Evolutionary conservation across 345 rosid species (phyloP).

Genomic region (Iberis pinnata): DNA sequence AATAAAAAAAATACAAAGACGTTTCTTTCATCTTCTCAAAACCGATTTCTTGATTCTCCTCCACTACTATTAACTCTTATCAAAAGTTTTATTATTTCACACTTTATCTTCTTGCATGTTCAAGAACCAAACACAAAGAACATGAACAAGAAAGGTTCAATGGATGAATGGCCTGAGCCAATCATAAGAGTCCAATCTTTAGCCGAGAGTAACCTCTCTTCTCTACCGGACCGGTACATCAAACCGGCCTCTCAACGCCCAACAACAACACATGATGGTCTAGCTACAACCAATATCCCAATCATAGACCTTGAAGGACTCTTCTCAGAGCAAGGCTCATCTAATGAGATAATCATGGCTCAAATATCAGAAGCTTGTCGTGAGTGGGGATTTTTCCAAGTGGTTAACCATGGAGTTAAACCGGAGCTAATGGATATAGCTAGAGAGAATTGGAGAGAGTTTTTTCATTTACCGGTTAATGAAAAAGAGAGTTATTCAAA

Average conservation of each 20-base stretch:
- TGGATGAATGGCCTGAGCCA: conserved; percentile 90
- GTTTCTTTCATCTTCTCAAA: too few relatives aligned
- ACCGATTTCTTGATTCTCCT: too few relatives aligned
- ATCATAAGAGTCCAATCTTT: conserved; percentile 83
- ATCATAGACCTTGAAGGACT: conserved; percentile 58
- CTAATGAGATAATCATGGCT: conserved; percentile 20
- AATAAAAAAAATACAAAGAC: too few relatives aligned
- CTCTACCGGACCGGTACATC: conserved; percentile 64
- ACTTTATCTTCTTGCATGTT: too few relatives aligned
- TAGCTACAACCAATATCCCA: conserved; percentile 47
- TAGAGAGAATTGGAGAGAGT: conserved; percentile 62
- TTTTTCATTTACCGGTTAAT: conserved; percentile 68
- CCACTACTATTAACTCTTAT: too few relatives aligned
- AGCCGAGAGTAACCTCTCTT: conserved; percentile 44
- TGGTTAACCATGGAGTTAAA: conserved; percentile 68
- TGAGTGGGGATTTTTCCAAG: conserved; percentile 93
- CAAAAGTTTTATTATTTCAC: too few relatives aligned
- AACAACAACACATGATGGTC: conserved; percentile 14
- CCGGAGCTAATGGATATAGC: conserved; percentile 57
- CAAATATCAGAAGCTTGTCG: conserved; percentile 52
- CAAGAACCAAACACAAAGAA: too few relatives aligned
- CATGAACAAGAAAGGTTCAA: conserved; percentile 20
- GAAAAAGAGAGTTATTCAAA: conserved; percentile 58
- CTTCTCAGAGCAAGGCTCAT: conserved; percentile 2
- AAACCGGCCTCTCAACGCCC: conserved; percentile 41